These are phyloP conservation scores for Aspergillus novofumigatus DNA, from an alignment of 2,329 filamentous ascomycete species.

Conservation along the genomic window DNA sequence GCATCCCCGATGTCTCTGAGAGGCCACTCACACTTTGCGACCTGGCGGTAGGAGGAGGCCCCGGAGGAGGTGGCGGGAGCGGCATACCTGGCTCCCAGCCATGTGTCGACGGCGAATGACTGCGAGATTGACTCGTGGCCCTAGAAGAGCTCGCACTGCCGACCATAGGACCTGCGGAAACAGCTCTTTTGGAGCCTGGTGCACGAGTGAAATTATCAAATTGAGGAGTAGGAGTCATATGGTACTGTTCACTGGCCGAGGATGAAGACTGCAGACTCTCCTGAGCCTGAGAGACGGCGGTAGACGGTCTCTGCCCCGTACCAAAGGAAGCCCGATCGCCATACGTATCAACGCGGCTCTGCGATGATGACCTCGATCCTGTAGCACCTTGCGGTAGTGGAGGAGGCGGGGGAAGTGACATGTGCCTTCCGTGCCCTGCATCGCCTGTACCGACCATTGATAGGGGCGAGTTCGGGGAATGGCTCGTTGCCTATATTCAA, in stretches of 20 bases:
- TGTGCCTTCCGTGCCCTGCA: constrained; percentile 22
- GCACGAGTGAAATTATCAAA: constrained; percentile 26
- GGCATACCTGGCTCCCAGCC: constrained; percentile 45
- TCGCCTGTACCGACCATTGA: constrained; percentile 29
- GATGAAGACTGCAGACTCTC: constrained; percentile 19
- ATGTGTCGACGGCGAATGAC: constrained; percentile 28
- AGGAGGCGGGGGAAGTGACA: constrained; percentile 34
- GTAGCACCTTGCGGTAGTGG: constrained; percentile 28
- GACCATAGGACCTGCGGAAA: constrained; percentile 42
- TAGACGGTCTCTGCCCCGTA: constrained; percentile 16
- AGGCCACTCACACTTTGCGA: constrained; percentile 38
- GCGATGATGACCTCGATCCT: constrained; percentile 32
- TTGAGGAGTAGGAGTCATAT: constrained; percentile 12
- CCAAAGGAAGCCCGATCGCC: constrained; percentile 16
- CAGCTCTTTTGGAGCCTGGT: constrained; percentile 42
- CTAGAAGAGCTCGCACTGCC: constrained; percentile 30
- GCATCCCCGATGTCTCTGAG: constrained; percentile 28
- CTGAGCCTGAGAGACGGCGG: constrained; percentile 19
- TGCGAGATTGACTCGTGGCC: constrained; percentile 31
- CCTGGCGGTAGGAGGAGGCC: constrained; percentile 39
- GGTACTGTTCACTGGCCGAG: constrained; percentile 9
- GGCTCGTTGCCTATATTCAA: constrained; percentile 23
- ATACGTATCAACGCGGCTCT: constrained; percentile 25
- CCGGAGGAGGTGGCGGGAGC: constrained; percentile 45
- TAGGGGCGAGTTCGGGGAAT: constrained; percentile 26